Evolutionary conservation across 345 rosid species (phyloP).

Genomic region (Durio zibethinus): DNA sequence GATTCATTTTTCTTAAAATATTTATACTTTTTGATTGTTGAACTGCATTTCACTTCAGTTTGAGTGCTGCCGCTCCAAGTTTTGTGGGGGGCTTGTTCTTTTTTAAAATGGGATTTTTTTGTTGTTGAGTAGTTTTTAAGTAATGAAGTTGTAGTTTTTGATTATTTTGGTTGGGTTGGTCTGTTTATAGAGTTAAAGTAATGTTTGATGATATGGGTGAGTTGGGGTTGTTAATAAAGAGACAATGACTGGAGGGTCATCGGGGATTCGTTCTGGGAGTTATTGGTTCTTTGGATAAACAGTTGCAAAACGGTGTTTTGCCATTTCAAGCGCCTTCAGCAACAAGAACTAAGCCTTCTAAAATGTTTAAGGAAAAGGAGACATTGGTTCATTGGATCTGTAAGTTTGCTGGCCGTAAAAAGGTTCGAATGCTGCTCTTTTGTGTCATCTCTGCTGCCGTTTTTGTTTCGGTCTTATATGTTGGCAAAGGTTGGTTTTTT

Average conservation of each 20-base stretch:
- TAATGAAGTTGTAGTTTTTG: background rate
- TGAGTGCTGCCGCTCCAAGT: constrained; percentile 13
- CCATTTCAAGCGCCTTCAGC: constrained; percentile 44
- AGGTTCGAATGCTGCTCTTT: constrained; percentile 89
- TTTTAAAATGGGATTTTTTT: constrained; percentile 9
- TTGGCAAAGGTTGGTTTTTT: constrained; percentile 74
- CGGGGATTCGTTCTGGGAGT: constrained; percentile 86
- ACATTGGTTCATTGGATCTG: constrained; percentile 75
- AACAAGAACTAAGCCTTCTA: constrained; percentile 55
- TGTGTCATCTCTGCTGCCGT: constrained; percentile 77
- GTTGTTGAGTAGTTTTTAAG: constrained; percentile 11
- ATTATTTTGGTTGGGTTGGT: constrained; percentile 13
- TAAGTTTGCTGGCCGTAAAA: constrained; percentile 89
- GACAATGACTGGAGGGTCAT: constrained; percentile 61
- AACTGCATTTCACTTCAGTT: constrained; percentile 17
- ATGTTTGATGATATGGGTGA: constrained; percentile 40
- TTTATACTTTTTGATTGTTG: constrained; percentile 17
- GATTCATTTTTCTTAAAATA: constrained; percentile 16
- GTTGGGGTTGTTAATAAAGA: constrained; percentile 11
- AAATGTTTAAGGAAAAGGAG: constrained; percentile 86
- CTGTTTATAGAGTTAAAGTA: background rate
- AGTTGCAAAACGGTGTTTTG: constrained; percentile 46
- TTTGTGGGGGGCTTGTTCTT: constrained; percentile 14
- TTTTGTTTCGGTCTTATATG: constrained; percentile 73
- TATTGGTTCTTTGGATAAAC: constrained; percentile 81